Conservation (phyloP, 768 basidiomycete species). For the Lactarius hengduanensis region DNA sequence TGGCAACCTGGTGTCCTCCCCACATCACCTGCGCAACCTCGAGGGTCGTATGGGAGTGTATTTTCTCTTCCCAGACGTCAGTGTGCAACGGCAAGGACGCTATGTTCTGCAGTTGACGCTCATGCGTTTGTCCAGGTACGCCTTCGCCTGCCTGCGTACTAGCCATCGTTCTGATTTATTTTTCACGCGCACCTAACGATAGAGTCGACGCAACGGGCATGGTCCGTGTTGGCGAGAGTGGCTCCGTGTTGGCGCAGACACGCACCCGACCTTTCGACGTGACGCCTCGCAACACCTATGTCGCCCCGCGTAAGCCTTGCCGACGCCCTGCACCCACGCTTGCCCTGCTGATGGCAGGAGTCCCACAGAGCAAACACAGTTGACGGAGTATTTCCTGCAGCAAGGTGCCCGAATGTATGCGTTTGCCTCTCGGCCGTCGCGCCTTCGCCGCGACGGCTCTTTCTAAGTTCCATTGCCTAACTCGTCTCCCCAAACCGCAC, state of each 20-base stretch:
- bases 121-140: slow-evolving; percentile 73
- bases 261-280: slow-evolving; percentile 79
- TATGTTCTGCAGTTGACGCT: slow-evolving; percentile 76
- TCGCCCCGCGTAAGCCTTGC: slow-evolving; percentile 65
- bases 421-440: slow-evolving; percentile 40
- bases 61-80: slow-evolving; percentile 90
- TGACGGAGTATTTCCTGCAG: slow-evolving; percentile 57
- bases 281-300: slow-evolving; percentile 66
- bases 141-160: slow-evolving; percentile 16
- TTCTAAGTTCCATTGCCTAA: slow-evolving; percentile 28
- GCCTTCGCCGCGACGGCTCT: slow-evolving; percentile 24
- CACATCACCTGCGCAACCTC: slow-evolving; percentile 76
- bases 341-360: slow-evolving; percentile 23
- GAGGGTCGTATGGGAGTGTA: slow-evolving; percentile 81
- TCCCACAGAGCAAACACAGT: slow-evolving; percentile 44
- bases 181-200: slow-evolving; percentile 43
- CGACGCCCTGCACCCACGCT: slow-evolving; percentile 18
- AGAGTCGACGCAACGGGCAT: slow-evolving; percentile 49
- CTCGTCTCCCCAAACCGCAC: slow-evolving; percentile 4
- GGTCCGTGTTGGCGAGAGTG: slow-evolving; percentile 46
- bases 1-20: slow-evolving; percentile 81
- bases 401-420: slow-evolving; percentile 60
- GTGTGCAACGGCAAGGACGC: slow-evolving; percentile 72
- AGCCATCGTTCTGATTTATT: neutral
- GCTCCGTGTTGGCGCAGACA: slow-evolving; percentile 67